Conservation (phyloP, 2,329 filamentous ascomycete genomes). For the Phialemonium atrogriseum region DNA sequence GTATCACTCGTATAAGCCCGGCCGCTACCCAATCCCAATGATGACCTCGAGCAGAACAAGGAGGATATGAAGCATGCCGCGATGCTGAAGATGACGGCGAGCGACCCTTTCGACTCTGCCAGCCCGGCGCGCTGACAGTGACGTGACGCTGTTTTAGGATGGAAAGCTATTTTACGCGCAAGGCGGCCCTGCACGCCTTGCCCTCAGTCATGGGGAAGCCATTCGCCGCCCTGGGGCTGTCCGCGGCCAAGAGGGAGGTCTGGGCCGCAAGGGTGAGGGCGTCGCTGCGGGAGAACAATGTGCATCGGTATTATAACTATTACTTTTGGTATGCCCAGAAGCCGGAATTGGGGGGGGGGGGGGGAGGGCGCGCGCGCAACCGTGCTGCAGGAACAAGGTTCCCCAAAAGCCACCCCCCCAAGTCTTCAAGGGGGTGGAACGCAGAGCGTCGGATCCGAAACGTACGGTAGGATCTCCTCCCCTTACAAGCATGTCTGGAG, state of each 20-base stretch:
- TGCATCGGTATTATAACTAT: constrained; percentile 5
- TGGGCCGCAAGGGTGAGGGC: constrained; percentile 20
- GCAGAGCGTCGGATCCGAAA: no score
- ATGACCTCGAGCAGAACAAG: constrained; percentile 20
- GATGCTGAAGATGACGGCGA: constrained; percentile 23
- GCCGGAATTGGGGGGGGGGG: no score
- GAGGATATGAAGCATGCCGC: constrained; percentile 21
- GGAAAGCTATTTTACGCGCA: constrained; percentile 1
- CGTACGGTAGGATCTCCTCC: no score
- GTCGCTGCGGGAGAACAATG: constrained; percentile 4
- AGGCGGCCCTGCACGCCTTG: constrained; percentile 6
- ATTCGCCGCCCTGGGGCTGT: constrained; percentile 32
- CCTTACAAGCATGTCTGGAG: no score
- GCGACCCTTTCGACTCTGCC: no score
- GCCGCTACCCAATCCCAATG: constrained; percentile 18
- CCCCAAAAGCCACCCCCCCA: no score
- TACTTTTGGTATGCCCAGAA: constrained; percentile 12
- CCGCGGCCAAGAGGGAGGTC: constrained; percentile 53
- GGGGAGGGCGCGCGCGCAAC: no score
- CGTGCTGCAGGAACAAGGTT: no score
- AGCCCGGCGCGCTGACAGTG: no score
- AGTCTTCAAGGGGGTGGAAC: no score
- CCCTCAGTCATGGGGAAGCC: constrained; percentile 9
- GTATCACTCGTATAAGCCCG: constrained; percentile 19
- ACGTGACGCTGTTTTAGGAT: no score